Evolutionary conservation across 768 basidiomycete species (phyloP).

Genomic region (Leccinellum luteum): DNA sequence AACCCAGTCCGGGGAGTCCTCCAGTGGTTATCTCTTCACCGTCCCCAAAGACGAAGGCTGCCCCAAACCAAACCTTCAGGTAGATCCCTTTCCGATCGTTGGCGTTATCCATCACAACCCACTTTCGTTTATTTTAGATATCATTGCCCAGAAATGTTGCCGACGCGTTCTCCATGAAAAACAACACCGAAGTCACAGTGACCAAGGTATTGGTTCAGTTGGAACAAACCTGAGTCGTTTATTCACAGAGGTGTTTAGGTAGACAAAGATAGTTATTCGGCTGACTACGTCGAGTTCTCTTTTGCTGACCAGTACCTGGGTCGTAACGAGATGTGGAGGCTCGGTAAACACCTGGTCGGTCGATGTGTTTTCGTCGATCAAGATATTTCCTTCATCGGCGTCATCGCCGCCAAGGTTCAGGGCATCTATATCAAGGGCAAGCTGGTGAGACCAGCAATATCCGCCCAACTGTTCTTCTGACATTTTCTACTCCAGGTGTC

Average conservation of each 20-base stretch:
- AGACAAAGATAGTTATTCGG: constrained; percentile 57
- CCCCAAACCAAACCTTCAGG: constrained; percentile 66
- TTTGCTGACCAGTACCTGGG: constrained; percentile 97
- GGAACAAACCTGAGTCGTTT: constrained; percentile 3
- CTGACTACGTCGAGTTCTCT: constrained; percentile 82
- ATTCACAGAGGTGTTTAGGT: constrained; percentile 45
- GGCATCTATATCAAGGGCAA: constrained; percentile 69
- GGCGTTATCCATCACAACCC: not conserved
- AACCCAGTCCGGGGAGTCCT: constrained; percentile 38
- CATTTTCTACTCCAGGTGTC: constrained; percentile 52
- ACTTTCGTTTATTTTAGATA: constrained; percentile 43
- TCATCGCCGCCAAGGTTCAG: constrained; percentile 79
- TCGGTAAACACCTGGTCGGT: constrained; percentile 77
- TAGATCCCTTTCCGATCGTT: constrained; percentile 11
- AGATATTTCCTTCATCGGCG: constrained; percentile 81
- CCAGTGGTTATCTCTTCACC: constrained; percentile 61
- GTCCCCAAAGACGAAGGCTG: constrained; percentile 63
- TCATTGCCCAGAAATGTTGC: constrained; percentile 73
- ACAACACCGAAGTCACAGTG: constrained; percentile 67
- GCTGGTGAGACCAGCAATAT: constrained; percentile 42
- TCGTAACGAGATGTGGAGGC: constrained; percentile 94
- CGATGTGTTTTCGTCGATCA: constrained; percentile 83
- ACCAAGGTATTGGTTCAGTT: constrained; percentile 54
- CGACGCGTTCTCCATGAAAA: constrained; percentile 66
- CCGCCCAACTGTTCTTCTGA: not conserved